Evolutionary conservation across 345 rosid genomes (phyloP).

Genomic region (Brassica nigra): DNA sequence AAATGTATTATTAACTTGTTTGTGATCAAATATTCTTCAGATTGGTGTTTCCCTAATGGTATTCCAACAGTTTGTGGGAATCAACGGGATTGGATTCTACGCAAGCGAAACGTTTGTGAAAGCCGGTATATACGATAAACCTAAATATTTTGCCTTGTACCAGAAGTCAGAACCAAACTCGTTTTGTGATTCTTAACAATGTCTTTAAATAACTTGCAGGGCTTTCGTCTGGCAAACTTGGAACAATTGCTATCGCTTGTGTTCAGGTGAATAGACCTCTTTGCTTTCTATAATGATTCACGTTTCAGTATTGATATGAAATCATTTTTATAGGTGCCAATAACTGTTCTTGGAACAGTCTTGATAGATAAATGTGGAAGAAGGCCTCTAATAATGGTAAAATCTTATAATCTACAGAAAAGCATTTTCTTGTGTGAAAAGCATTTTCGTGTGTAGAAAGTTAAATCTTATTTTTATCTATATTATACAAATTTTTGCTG

Average conservation of each 20-base stretch:
- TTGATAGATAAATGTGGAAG: constrained; percentile 82
- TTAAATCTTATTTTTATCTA: not conserved
- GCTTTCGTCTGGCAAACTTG: constrained; percentile 64
- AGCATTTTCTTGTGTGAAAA: not conserved
- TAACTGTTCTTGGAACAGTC: constrained; percentile 74
- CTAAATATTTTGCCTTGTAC: not conserved
- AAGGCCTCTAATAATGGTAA: constrained; percentile 89
- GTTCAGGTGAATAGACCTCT: constrained; percentile 54
- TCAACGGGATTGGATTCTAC: constrained; percentile 81
- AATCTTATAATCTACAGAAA: not conserved
- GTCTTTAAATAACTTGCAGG: constrained; percentile 48
- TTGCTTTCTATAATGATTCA: not conserved
- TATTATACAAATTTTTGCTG: not conserved
- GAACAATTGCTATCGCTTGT: constrained; percentile 84
- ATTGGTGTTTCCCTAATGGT: constrained; percentile 87
- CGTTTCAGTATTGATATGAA: not conserved
- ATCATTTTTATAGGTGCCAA: constrained; percentile 57
- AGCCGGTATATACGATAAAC: constrained; percentile 58
- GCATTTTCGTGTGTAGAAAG: not conserved
- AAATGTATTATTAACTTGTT: not conserved
- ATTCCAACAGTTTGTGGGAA: constrained; percentile 83
- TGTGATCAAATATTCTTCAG: constrained; percentile 41
- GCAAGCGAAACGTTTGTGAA: constrained; percentile 83
- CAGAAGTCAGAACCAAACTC: not conserved
- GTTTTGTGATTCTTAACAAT: not conserved